phyloP scores from a whole-genome alignment of 106 monocot genomes.

The Phalaenopsis equestris region DNA sequence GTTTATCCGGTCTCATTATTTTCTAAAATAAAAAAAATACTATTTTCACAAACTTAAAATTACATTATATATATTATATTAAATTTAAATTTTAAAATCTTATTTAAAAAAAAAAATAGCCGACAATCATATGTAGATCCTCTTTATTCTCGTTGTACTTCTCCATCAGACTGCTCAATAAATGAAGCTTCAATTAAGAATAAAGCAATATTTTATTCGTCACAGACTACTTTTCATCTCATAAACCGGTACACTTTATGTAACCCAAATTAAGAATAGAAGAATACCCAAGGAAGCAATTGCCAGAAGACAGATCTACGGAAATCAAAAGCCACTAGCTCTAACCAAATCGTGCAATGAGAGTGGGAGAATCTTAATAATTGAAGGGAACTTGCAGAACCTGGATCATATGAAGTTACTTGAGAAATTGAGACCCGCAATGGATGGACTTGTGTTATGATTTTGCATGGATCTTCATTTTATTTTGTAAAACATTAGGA shows the following conservation, averaged over 20 bases:
- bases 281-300: neutral
- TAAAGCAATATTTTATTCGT: no score
- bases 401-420: neutral
- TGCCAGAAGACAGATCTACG: neutral
- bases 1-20: no score
- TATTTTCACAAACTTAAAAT: no score
- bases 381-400: neutral
- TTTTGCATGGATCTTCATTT: conserved; percentile 1
- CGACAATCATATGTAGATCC: no score
- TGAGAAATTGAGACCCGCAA: neutral
- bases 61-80: no score
- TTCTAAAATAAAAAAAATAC: no score
- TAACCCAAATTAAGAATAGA: neutral
- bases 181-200: no score
- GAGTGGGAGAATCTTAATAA: neutral
- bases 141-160: no score
- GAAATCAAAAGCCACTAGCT: neutral
- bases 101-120: no score
- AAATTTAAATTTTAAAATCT: no score
- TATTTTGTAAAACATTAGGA: neutral
- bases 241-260: neutral
- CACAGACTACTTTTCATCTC: neutral
- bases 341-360: neutral
- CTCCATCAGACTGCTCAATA: no score
- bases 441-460: neutral